Base-by-base conservation (phyloP, 1,284 basidiomycete genomes). In the Leccinum colubrinum region DNA sequence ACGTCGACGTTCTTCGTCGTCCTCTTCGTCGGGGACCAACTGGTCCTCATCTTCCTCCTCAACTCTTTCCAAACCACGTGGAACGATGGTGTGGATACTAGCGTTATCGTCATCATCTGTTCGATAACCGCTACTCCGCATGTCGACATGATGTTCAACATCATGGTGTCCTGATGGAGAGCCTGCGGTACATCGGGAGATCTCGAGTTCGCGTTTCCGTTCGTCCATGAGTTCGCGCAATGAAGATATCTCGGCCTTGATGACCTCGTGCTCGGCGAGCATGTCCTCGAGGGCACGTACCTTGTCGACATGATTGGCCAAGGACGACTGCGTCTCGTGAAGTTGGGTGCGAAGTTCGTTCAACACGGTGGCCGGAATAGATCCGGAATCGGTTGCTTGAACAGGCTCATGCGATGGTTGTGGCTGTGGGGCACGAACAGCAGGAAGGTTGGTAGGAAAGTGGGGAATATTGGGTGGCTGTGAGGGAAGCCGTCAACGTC, bases 241-340 rank as follows among this genome's bases (percentile, higher is more conserved):
- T 2, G 81, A 78, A 39, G 83, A 79, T 3, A 99, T 87, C 70
- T 99, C 95, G 39, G 82, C 81, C 74, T 92, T 93, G 72, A 98
- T 86, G 8, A 79, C 80, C 62, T 97, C 94, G 69, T 98, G 94
- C 74, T 98, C 95, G 0, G 92, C 83, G 54, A 97, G 83, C 57
- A 95, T 84, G 46, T 82, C 83, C 70, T 98, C 95, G 35, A 98
- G 81, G 14, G 87, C 83, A 51, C 88, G 86, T 63, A 97, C 90
- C 76, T 95, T 94, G 64, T 95, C 93, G 41, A 94, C 84, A 69
- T 98, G 94, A 14, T 78, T 81, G 1, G 89, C 83, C 15, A 98
- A 82, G 1, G 89, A 90, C 1, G 83, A 77, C 69, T 97, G 95
- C 0, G 96, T 97, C 59, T 95, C 92, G 55, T 85, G 85, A 14